phyloP scores from a whole-genome alignment of 129 eudicot genomes.

The Artemisia argyi region DNA sequence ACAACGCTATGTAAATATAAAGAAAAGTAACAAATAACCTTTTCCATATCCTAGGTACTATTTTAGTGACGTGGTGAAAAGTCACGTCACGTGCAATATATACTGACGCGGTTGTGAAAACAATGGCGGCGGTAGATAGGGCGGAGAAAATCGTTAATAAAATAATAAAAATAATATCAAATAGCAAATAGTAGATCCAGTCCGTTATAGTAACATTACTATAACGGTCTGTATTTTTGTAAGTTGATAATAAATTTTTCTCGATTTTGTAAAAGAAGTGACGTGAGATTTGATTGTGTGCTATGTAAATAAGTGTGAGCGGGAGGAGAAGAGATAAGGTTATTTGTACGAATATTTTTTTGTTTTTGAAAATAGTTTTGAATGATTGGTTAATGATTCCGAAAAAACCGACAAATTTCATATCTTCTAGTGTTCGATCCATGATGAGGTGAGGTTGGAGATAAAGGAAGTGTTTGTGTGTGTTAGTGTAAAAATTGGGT shows the following conservation, averaged over 20 bases:
- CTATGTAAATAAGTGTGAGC: conserved; percentile 28
- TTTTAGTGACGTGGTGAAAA: too few species aligned
- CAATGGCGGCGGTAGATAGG: conserved; percentile 73
- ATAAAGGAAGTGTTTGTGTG: too few species aligned
- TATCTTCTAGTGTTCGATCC: conserved; percentile 33
- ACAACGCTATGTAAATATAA: conserved; percentile 16
- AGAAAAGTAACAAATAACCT: conserved; percentile 16
- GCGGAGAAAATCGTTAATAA: conserved; percentile 54
- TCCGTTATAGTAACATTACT: conserved; percentile 9
- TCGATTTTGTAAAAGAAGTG: conserved; percentile 9
- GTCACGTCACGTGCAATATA: too few species aligned
- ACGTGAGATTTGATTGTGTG: conserved; percentile 17
- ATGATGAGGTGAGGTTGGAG: conserved; percentile 6
- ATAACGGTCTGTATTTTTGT: not conserved
- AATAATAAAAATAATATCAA: conserved; percentile 39
- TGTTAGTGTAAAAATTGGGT: too few species aligned
- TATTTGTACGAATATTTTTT: conserved; percentile 30
- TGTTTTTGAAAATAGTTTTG: conserved; percentile 22
- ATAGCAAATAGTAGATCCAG: conserved; percentile 30
- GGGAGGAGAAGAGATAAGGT: conserved; percentile 27
- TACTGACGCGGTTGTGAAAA: conserved; percentile 57
- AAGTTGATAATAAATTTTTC: not conserved
- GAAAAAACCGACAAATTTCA: conserved; percentile 30
- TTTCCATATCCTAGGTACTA: conserved; percentile 47
- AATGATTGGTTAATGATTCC: conserved; percentile 33